Base-by-base conservation (phyloP, 257 asterid genomes). In the Solanum pinnatisectum region DNA sequence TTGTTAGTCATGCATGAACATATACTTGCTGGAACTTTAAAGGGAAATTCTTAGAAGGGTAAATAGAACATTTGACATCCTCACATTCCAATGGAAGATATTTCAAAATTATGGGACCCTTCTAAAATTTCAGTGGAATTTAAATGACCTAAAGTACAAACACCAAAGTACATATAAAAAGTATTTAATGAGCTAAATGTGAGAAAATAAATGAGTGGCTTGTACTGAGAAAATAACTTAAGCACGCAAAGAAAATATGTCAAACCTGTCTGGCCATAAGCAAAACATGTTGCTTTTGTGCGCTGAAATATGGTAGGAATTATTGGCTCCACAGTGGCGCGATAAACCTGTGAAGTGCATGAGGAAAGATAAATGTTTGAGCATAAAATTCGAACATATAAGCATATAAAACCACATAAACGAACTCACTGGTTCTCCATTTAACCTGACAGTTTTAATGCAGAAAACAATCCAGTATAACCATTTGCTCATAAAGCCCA, bases 241-340 rank as follows among this genome's bases (percentile, higher is more conserved):
- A 49, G 18, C 85, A 16, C 20, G 22, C 23, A 32, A 40, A 12
- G 68, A 81, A 9, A 81, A 81, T 81, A 81, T 27, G 20, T 40
- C 91, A 73, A 87, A 98, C 99, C 99, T 93, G 99, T 98, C 90
- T 98, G 99, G 87, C 99, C 99, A 92, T 98, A 98, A 78, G 99
- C 99, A 90, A 98, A 98, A 87, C 99, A 98, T 67, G 99, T 98
- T 87, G 99, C 99, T 91, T 98, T 98, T 86, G 99, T 96, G 32
- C 99, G 97, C 93, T 96, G 99, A 87, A 98, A 98, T 86, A 98
- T 98, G 86, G 89, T 98, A 59, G 99, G 99, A 90, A 98, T 96
- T 68, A 98, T 98, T 79, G 99, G 99, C 92, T 98, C 98, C 89
- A 98, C 99, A 4, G 99, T 98, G 72, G 89, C 94, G 33, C 98